These are phyloP conservation scores for Fusarium hostae DNA, from an alignment of 2,329 filamentous ascomycete species.

Conservation along the genomic window DNA sequence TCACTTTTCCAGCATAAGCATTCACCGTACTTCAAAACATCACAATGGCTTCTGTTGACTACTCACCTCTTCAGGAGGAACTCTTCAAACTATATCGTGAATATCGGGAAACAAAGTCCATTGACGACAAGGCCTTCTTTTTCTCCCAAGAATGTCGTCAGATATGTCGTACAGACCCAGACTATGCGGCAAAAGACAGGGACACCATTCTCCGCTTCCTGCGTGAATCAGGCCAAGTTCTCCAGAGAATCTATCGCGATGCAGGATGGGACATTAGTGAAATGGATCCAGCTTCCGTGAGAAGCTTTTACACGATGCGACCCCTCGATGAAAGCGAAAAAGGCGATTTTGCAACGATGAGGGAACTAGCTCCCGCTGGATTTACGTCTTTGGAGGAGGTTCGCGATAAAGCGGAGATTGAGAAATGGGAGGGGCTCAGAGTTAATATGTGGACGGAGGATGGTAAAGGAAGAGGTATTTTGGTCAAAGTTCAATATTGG, in stretches of 20 bases:
- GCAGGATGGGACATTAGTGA: not conserved
- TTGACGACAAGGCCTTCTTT: not conserved
- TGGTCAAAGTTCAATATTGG: constrained; percentile 21
- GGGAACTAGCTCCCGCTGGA: not conserved
- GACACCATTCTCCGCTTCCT: not conserved
- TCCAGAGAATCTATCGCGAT: not conserved
- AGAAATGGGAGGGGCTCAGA: constrained; percentile 2
- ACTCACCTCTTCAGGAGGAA: not conserved
- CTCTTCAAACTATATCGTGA: not conserved
- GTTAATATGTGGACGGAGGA: constrained; percentile 22
- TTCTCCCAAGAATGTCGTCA: constrained; percentile 6
- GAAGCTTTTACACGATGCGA: not conserved
- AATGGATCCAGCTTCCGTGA: not conserved
- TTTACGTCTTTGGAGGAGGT: not conserved
- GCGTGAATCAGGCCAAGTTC: not conserved
- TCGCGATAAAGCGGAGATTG: fast-evolving
- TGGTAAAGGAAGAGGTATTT: not conserved
- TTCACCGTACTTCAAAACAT: not conserved
- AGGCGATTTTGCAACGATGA: not conserved
- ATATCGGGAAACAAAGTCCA: constrained; percentile 1
- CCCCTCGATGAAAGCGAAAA: not conserved
- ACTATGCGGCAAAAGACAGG: not conserved
- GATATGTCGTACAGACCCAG: constrained; percentile 13
- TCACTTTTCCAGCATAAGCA: not conserved
- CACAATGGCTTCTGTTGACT: not conserved